These are phyloP conservation scores for Aspergillus aculeatus DNA, from an alignment of 2,329 filamentous ascomycete species.

Conservation along the genomic window DNA sequence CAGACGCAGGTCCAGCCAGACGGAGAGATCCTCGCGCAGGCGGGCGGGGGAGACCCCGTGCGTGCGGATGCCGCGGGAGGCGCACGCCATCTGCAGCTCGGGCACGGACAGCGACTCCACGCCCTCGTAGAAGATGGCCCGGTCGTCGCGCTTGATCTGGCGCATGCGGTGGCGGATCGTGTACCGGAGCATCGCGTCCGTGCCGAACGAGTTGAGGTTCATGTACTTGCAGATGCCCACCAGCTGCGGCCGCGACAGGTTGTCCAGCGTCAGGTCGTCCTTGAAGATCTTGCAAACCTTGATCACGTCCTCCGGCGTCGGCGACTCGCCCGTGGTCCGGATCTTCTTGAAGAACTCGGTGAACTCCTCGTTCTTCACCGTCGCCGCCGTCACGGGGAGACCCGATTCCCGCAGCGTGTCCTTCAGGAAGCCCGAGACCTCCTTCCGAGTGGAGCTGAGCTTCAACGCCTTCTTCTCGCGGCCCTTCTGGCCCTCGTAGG, in stretches of 20 bases:
- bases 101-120: conserved; percentile 89
- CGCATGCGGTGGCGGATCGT: conserved; percentile 96
- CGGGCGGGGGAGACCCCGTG: conserved; percentile 86
- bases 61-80: conserved; percentile 86
- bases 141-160: conserved; percentile 98
- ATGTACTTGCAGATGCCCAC: conserved; percentile 98
- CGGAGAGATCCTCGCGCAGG: conserved; percentile 83
- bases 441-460: conserved; percentile 82
- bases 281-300: conserved; percentile 99
- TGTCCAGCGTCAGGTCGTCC: conserved; percentile 95
- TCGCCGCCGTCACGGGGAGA: conserved; percentile 77
- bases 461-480: conserved; percentile 84
- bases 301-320: conserved; percentile 87
- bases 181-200: conserved; percentile 96
- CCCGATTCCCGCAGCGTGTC: conserved; percentile 91
- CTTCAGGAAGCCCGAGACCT: conserved; percentile 86
- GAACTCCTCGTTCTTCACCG: conserved; percentile 89
- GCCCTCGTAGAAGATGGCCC: conserved; percentile 89
- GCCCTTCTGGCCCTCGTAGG: conserved; percentile 87
- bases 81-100: conserved; percentile 89
- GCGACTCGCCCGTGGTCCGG: conserved; percentile 83
- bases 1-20: conserved; percentile 91
- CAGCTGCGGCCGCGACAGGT: conserved; percentile 89
- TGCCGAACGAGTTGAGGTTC: conserved; percentile 95
- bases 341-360: conserved; percentile 97